Evolutionary conservation across 1,284 basidiomycete genomes (phyloP), one percentile per base, ranked within the genome.

Genomic region (Fomitiporia mediterranea): DNA sequence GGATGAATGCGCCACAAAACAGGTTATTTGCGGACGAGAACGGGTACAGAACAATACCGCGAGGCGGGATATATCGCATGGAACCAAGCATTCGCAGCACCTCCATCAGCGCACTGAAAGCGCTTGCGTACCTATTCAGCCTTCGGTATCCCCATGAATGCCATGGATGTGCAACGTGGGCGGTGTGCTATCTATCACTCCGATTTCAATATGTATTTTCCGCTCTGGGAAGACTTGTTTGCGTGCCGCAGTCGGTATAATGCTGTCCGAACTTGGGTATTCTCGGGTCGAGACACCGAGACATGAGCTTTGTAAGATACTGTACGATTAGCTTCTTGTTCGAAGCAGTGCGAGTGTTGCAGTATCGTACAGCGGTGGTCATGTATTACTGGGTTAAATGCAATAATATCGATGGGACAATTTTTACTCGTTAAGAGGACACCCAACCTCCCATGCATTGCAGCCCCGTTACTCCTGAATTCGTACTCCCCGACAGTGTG

Each of bases 51-150:
- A 27, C 19, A 44, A 23, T 21, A 28, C 43, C 43, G 43, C 23
- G n/a, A 27, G 43, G 43, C 43, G n/a, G 21, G 23, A 27, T 44
- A 25, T 8, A 23, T 8, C 39, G 11, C 11, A 23, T 44, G 13
- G 43, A 44, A 44, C 23, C 43, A 27, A 9, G 13, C 43, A 21
- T 44, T 21, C 19, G n/a, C n/a, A 8, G 23, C 25, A 27, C n/a
- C 6, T 44, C n/a, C 43, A 44, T 44, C 43, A 28, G 43, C 43
- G 43, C 43, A 44, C 43, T 23, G 43, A 25, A 25, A 28, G 43
- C 43, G 43, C 43, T 4, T n/a, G 25, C 13, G 43, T 27, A 15
- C 43, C 43, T 44, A 21, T 25, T 27, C 9, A 3, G 19, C 28
- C 43, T 44, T 44, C 43, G 13, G n/a, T 11, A 44, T 11, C 6